A percentile compares a stretch with the other conserved stretches of the same genome.
Conservation (phyloP, 2,329 filamentous ascomycete genomes). For the Leptosphaerulina australis region DNA sequence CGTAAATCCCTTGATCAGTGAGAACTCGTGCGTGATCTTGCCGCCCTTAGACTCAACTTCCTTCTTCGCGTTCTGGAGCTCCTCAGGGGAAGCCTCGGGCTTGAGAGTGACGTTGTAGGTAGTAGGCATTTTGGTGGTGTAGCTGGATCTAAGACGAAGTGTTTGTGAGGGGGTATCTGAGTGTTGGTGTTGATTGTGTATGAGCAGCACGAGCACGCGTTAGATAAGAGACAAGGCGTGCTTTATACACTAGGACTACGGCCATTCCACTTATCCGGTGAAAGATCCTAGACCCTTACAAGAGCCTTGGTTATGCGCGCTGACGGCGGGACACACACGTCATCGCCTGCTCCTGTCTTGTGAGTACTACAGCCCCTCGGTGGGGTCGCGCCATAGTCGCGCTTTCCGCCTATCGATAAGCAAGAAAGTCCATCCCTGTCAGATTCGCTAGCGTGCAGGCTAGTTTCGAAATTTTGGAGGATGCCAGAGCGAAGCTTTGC, state of each 20-base stretch:
- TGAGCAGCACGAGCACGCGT: constrained; percentile 13
- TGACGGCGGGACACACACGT: constrained; percentile 17
- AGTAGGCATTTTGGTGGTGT: constrained; percentile 42
- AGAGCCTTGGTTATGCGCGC: constrained; percentile 36
- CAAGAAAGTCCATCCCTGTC: constrained; percentile 30
- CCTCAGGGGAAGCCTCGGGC: constrained; percentile 66
- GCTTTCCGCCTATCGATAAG: constrained; percentile 42
- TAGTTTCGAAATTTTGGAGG: constrained; percentile 44
- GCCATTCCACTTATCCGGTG: constrained; percentile 5
- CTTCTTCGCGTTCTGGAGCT: constrained; percentile 81
- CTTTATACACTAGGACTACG: constrained; percentile 34
- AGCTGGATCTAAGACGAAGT: too few species aligned
- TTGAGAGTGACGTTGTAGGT: constrained; percentile 70
- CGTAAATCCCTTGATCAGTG: constrained; percentile 90
- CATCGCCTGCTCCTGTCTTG: constrained; percentile 7
- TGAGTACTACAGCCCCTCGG: constrained; percentile 11
- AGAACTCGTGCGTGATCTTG: constrained; percentile 82
- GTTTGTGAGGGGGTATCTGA: constrained; percentile 4
- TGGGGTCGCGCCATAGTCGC: constrained; percentile 9
- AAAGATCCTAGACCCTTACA: constrained; percentile 13
- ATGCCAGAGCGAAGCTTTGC: constrained; percentile 8
- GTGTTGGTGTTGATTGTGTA: constrained; percentile 2
- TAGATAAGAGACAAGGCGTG: constrained; percentile 22
- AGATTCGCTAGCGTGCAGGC: constrained; percentile 28
- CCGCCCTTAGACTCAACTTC: constrained; percentile 76